A percentile compares a stretch with the other conserved stretches of the same genome.
Conservation (phyloP, 225 moss, liverwort and hornwort genomes). For the Physcomitrellopsis africana region DNA sequence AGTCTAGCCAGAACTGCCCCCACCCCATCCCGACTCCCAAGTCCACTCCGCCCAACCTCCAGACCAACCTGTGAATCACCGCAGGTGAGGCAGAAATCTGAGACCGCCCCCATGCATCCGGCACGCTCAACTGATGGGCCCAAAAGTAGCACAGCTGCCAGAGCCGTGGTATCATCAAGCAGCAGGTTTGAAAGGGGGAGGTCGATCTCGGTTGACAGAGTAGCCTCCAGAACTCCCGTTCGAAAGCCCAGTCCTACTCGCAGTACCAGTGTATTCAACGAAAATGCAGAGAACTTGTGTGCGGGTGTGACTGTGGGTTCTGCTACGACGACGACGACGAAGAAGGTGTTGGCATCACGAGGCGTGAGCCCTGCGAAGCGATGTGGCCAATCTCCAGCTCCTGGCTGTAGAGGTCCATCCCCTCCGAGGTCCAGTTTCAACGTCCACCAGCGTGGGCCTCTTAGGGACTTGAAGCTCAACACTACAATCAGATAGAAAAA, state of each 20-base stretch:
- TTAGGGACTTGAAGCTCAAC: slow-evolving; percentile 56
- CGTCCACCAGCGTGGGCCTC: slow-evolving; percentile 51
- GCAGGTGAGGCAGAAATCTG: slow-evolving; percentile 44
- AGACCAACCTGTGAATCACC: slow-evolving; percentile 37
- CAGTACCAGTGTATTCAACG: slow-evolving; percentile 34
- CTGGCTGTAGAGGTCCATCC: slow-evolving; percentile 56
- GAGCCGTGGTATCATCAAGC: slow-evolving; percentile 25
- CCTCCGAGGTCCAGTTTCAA: slow-evolving; percentile 34
- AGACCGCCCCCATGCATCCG: slow-evolving; percentile 36
- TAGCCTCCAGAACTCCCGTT: slow-evolving; percentile 34
- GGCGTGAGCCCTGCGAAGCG: slow-evolving; percentile 47
- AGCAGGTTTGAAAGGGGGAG: slow-evolving; percentile 29
- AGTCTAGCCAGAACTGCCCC: slow-evolving; percentile 22
- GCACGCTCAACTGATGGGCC: slow-evolving; percentile 23
- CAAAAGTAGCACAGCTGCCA: slow-evolving; percentile 20
- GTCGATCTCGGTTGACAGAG: slow-evolving; percentile 49
- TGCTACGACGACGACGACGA: slow-evolving; percentile 12
- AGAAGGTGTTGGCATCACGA: slow-evolving; percentile 34
- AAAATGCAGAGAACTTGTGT: slow-evolving; percentile 55
- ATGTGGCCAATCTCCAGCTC: slow-evolving; percentile 52
- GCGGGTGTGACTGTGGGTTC: slow-evolving; percentile 26
- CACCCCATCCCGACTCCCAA: slow-evolving; percentile 34
- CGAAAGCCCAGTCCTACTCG: slow-evolving; percentile 55
- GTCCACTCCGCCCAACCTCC: slow-evolving; percentile 35
- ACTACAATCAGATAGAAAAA: slow-evolving; percentile 28